Evolutionary conservation across 1,284 basidiomycete genomes (phyloP).

Genomic region (Flammula alnicola): DNA sequence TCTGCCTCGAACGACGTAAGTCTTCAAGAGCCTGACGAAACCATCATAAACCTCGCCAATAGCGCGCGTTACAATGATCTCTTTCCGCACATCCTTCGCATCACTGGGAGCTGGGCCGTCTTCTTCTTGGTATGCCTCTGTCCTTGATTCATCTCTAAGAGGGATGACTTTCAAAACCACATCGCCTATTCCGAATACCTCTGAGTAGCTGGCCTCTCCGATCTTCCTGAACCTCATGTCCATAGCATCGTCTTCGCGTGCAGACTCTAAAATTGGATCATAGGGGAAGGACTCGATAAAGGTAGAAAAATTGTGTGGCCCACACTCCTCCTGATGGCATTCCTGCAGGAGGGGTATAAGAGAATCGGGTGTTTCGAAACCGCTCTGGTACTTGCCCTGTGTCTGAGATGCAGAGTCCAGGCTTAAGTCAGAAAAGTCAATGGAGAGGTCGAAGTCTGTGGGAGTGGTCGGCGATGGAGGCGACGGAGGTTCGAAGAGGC

Average conservation of each 20-base stretch:
- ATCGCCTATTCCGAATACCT: constrained; percentile 90
- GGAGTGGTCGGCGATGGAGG: constrained; percentile 56
- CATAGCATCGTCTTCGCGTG: constrained; percentile 19
- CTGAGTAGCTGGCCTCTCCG: constrained; percentile 96
- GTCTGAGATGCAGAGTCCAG: constrained; percentile 35
- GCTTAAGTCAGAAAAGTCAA: constrained; percentile 58
- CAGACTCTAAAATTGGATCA: constrained; percentile 58
- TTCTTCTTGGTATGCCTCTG: constrained; percentile 31
- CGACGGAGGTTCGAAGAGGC: constrained; percentile 45
- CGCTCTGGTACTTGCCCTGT: constrained; percentile 17
- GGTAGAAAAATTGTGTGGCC: constrained; percentile 74
- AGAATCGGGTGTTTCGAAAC: constrained; percentile 47
- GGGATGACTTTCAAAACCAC: constrained; percentile 91
- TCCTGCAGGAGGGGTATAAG: constrained; percentile 66
- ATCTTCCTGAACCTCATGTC: constrained; percentile 73
- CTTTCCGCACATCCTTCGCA: constrained; percentile 80
- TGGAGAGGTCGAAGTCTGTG: constrained; percentile 57
- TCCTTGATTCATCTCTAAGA: constrained; percentile 54
- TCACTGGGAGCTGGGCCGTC: constrained; percentile 74
- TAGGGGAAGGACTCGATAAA: constrained; percentile 80
- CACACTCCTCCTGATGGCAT: constrained; percentile 59
- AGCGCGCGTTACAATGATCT: constrained; percentile 84
- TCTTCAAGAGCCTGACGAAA: constrained; percentile 80
- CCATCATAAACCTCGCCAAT: constrained; percentile 76
- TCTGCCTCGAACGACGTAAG: constrained; percentile 83